Evolutionary conservation across 495 filamentous ascomycete species (phyloP).

Genomic region (Halenospora varia): DNA sequence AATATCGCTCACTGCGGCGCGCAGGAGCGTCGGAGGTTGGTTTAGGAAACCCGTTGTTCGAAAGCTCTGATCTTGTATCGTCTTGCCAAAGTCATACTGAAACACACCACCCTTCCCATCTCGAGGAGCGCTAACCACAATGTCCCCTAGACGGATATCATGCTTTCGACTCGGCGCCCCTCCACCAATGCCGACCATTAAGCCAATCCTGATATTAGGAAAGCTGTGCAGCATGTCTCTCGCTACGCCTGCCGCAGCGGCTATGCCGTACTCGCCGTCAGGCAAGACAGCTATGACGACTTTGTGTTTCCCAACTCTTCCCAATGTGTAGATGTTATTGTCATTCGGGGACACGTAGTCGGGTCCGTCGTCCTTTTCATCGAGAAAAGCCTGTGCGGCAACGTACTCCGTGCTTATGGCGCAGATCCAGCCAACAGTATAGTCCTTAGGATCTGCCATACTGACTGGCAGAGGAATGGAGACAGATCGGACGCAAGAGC

Average conservation of each 20-base stretch:
- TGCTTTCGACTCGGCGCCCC: not conserved
- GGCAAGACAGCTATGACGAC: constrained; percentile 32
- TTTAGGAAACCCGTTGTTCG: not conserved
- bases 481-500: not conserved
- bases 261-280: not conserved
- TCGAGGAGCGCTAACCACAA: constrained; percentile 8
- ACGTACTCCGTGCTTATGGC: not conserved
- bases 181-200: constrained; percentile 38
- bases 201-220: constrained; percentile 31
- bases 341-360: constrained; percentile 2
- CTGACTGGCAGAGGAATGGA: not conserved
- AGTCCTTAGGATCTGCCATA: not conserved
- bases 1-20: not conserved
- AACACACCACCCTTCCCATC: not conserved
- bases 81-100: constrained; percentile 14
- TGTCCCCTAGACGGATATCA: constrained; percentile 8
- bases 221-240: constrained; percentile 29
- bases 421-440: not conserved
- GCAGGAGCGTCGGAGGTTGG: not conserved
- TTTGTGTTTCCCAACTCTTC: constrained; percentile 32
- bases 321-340: constrained; percentile 32
- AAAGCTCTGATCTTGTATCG: not conserved
- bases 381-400: not conserved
- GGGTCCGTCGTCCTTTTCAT: not conserved
- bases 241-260: constrained; percentile 26